These are phyloP conservation scores for Cercophora samala DNA, from an alignment of 495 filamentous ascomycete genomes.

Conservation along the genomic window DNA sequence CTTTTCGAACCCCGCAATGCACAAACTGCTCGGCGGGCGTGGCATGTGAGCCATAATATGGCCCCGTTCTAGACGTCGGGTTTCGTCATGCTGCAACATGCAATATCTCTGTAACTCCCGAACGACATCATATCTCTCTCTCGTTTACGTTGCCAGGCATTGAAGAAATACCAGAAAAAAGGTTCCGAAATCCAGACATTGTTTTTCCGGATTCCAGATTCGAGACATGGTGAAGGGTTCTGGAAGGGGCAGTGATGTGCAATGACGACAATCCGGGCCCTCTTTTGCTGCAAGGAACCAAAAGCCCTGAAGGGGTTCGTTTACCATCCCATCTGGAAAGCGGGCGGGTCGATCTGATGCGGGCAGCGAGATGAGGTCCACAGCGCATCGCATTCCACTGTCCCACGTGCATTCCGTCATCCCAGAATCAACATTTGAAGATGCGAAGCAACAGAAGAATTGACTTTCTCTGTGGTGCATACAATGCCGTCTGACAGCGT, in stretches of 20 bases:
- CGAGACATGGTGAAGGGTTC: neutral
- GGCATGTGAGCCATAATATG: neutral
- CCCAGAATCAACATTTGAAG: neutral
- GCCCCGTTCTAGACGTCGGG: neutral
- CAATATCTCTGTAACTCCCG: neutral
- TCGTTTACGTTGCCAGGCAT: neutral
- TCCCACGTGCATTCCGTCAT: conserved; percentile 3
- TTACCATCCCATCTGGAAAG: neutral
- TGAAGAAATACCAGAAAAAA: neutral
- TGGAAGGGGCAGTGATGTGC: neutral
- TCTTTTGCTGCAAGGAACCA: neutral
- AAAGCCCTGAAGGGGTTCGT: neutral
- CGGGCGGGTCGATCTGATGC: neutral
- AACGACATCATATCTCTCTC: neutral
- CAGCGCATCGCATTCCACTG: conserved; percentile 5
- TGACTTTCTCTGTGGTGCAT: neutral
- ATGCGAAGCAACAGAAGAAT: neutral
- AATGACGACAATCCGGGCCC: neutral
- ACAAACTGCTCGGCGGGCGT: neutral
- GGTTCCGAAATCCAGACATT: neutral
- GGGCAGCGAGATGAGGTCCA: conserved; percentile 2
- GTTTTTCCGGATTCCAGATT: neutral
- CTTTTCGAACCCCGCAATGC: neutral
- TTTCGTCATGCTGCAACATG: neutral
- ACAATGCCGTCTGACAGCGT: conserved; percentile 7